phyloP scores from a whole-genome alignment of 2,329 filamentous ascomycete genomes.

The Diaporthe sp. region DNA sequence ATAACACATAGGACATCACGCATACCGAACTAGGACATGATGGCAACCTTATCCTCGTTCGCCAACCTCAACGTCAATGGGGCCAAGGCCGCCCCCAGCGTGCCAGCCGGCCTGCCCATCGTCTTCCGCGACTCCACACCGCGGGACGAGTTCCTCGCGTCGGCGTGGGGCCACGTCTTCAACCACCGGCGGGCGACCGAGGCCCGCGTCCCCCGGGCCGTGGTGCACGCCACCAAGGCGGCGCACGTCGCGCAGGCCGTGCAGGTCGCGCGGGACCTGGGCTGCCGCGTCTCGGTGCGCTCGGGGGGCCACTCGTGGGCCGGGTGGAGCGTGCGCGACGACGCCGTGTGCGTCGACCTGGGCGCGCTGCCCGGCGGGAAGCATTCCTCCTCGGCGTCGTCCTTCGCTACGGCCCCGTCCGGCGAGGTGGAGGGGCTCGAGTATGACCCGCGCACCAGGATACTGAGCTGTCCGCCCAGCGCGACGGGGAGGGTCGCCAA shows the following conservation, averaged over 20 bases:
- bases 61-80: conserved; percentile 10
- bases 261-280: conserved; percentile 51
- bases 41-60: conserved; percentile 2
- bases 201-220: conserved; percentile 55
- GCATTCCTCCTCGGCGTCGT: background rate
- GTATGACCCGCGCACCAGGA: conserved; percentile 54
- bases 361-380: conserved; percentile 45
- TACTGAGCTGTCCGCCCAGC: conserved; percentile 60
- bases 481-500: conserved; percentile 62
- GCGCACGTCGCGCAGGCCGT: conserved; percentile 55
- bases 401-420: no score
- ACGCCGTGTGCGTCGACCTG: conserved; percentile 58
- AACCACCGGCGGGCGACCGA: conserved; percentile 53
- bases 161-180: conserved; percentile 56
- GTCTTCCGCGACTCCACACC: conserved; percentile 44
- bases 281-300: conserved; percentile 57
- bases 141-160: conserved; percentile 39
- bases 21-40: background rate
- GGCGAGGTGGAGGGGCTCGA: conserved; percentile 46
- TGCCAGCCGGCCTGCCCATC: conserved; percentile 37
- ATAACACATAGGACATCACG: background rate
- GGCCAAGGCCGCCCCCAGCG: background rate
- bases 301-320: conserved; percentile 64
- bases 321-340: conserved; percentile 61
- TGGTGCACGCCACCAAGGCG: conserved; percentile 55